Evolutionary conservation across 1,284 basidiomycete genomes (phyloP), one percentile per base, ranked within the genome.

Genomic region (Malassezia obtusa): DNA sequence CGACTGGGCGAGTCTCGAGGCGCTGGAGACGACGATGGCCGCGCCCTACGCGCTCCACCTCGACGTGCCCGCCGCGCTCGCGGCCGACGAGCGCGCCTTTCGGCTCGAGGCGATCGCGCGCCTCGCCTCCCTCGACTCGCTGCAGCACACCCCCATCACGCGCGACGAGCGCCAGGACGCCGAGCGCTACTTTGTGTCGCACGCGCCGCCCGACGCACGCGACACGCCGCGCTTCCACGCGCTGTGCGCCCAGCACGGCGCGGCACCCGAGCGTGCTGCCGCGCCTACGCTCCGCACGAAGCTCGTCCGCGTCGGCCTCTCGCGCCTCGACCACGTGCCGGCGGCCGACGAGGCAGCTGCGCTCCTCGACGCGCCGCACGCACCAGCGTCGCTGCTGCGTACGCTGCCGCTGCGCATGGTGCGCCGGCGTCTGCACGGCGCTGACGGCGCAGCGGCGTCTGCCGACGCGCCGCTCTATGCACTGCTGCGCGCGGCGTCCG

Each of bases 91-190:
- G 21, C 15, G 21, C 10, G 17, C 39, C 68, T 77, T 81, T 22
- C 80, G 85, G 47, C 80, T 83, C 57, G 78, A 88, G 62, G 75
- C 81, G 36, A 82, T 92, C 56, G 85, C 87, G 41, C 82, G 81
- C 66, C 78, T 92, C 4, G 80, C 83, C 4, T 77, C 77, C 11
- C 78, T 94, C 25, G 65, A 68, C 10, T 68, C 68, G 28, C 80
- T 94, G 35, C 87, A 95, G 73, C 83, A 83, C 21, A 58, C 57
- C 43, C 65, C 87, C 84, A 80, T 91, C 47, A 80, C 83, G 4
- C 52, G 74, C 8, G 81, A 80, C 57, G 89, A 92, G 70, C 79
- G 91, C 32, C 78, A 76, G n/a, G 91, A 95, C 65, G 83, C 85
- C 45, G 90, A 95, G 75, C 75, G 88, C 36, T 87, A 85, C 68